phyloP scores from a whole-genome alignment of 2,329 filamentous ascomycete species.

The Nemania bipapillata region DNA sequence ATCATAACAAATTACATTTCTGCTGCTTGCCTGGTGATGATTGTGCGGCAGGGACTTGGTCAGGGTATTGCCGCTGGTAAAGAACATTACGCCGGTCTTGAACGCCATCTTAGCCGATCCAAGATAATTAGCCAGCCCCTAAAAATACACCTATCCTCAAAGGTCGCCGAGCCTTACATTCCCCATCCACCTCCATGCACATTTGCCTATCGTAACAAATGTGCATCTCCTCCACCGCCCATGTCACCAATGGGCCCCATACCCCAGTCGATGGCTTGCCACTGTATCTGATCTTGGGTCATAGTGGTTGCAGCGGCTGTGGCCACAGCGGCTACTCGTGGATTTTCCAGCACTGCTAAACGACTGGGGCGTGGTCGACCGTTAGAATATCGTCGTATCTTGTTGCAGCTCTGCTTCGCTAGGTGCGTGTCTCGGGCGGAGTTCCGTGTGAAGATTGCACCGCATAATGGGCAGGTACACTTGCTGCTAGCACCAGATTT shows the following conservation, averaged over 20 bases:
- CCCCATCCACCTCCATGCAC: conserved; percentile 10
- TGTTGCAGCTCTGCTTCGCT: conserved; percentile 48
- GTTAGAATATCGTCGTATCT: conserved; percentile 48
- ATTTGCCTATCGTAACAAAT: conserved; percentile 3
- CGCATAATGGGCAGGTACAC: conserved; percentile 45
- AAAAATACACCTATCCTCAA: conserved; percentile 10
- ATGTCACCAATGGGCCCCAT: conserved; percentile 38
- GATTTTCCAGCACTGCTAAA: conserved; percentile 45
- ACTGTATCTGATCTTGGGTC: conserved; percentile 41
- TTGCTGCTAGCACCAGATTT: conserved; percentile 45
- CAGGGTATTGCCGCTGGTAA: neutral
- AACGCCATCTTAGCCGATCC: conserved; percentile 7
- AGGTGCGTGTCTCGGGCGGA: conserved; percentile 47
- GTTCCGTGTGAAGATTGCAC: conserved; percentile 46
- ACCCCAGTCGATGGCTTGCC: conserved; percentile 43
- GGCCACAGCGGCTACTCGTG: conserved; percentile 40
- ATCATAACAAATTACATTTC: conserved; percentile 13
- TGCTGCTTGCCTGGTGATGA: conserved; percentile 8
- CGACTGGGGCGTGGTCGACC: conserved; percentile 47
- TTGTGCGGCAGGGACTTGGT: neutral
- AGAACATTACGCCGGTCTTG: conserved; percentile 6
- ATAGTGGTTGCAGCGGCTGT: conserved; percentile 32
- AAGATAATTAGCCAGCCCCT: conserved; percentile 7
- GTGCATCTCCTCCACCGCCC: conserved; percentile 18
- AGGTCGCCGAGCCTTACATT: conserved; percentile 10